Conservation (phyloP, 208 protist genomes). For the Vickermania ingenoplastis region DNA sequence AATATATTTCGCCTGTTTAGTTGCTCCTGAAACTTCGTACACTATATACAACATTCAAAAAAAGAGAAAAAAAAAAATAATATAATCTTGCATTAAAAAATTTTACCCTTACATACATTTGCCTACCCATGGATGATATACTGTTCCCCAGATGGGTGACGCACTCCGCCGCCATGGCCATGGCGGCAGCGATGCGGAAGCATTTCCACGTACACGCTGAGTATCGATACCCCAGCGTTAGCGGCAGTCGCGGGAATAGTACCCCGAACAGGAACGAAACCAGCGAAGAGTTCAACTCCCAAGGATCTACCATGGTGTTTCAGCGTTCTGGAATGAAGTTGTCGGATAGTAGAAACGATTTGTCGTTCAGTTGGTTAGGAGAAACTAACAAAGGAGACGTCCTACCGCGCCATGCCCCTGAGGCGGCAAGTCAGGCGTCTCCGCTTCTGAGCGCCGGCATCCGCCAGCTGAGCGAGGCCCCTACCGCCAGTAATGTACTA, state of each 20-base stretch:
- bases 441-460: neutral
- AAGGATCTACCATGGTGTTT: neutral
- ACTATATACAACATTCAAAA: too few relatives aligned
- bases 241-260: neutral
- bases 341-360: neutral
- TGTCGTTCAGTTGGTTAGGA: neutral
- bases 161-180: constrained; percentile 43
- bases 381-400: neutral
- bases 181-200: constrained; percentile 15
- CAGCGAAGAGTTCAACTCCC: neutral
- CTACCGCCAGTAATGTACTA: neutral
- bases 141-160: constrained; percentile 57
- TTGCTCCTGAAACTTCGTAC: too few relatives aligned
- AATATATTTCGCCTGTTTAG: too few relatives aligned
- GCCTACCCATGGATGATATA: constrained; percentile 71
- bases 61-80: too few relatives aligned
- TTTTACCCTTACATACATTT: too few relatives aligned
- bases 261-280: neutral
- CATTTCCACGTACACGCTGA: constrained; percentile 3
- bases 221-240: neutral
- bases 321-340: neutral
- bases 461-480: neutral
- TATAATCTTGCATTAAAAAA: too few relatives aligned
- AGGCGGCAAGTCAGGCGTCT: neutral
- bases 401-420: neutral